phyloP scores from a whole-genome alignment of 2,329 filamentous ascomycete genomes.

The Verticillium alfalfae region DNA sequence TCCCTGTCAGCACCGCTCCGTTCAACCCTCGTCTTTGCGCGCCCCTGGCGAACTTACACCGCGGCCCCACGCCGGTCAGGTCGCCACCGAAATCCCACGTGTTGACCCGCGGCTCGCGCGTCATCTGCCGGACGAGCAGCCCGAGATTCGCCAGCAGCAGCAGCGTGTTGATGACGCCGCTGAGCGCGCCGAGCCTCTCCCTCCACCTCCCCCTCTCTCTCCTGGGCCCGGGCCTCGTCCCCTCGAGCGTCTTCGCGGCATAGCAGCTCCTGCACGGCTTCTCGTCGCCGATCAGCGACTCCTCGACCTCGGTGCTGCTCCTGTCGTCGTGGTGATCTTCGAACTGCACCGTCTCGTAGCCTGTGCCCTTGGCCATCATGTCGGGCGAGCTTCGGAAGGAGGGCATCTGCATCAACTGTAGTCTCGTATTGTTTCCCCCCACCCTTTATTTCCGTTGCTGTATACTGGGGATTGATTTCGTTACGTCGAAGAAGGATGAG shows the following conservation, averaged over 20 bases:
- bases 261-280: slow-evolving; percentile 2
- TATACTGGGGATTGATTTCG: neutral
- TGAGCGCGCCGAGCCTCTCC: slow-evolving; percentile 16
- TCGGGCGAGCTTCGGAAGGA: neutral
- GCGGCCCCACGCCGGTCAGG: slow-evolving; percentile 27
- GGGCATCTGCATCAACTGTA: neutral
- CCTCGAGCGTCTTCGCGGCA: slow-evolving; percentile 6
- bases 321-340: slow-evolving; percentile 18
- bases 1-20: neutral
- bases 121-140: slow-evolving; percentile 21
- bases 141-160: slow-evolving; percentile 23
- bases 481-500: neutral
- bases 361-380: slow-evolving; percentile 10
- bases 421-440: too few relatives aligned
- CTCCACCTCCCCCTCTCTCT: slow-evolving; percentile 7
- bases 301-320: slow-evolving; percentile 26
- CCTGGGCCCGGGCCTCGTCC: neutral
- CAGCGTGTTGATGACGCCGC: slow-evolving; percentile 19
- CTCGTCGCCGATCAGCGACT: slow-evolving; percentile 24
- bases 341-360: slow-evolving; percentile 16
- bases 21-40: neutral
- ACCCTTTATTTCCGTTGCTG: too few relatives aligned
- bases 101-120: slow-evolving; percentile 12
- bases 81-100: slow-evolving; percentile 27
- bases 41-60: slow-evolving; percentile 14